phyloP scores from a whole-genome alignment of 371 early-diverging fungal genomes.

The Homolaphlyctis polyrhiza region DNA sequence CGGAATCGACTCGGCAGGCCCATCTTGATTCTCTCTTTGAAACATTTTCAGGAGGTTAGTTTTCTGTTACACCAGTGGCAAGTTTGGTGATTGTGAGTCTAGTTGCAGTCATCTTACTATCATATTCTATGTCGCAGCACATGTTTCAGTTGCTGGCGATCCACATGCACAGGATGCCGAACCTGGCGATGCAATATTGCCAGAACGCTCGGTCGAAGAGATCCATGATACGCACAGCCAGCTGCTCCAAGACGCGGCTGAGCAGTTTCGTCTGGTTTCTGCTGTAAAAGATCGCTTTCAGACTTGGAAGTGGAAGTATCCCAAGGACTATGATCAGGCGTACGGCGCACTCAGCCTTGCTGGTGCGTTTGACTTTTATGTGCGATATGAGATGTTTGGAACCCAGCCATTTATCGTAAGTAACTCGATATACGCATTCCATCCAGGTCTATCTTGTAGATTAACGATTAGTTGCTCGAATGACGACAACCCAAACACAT shows the following conservation, averaged over 20 bases:
- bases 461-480: no score
- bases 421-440: no score
- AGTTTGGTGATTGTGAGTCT: background rate
- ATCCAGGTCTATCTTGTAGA: background rate
- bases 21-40: background rate
- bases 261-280: conserved; percentile 50
- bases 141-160: no score
- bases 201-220: background rate
- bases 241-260: conserved; percentile 40
- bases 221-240: background rate
- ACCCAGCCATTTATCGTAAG: conserved; percentile 60
- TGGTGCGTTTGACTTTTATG: conserved; percentile 63
- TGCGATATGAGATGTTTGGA: conserved; percentile 56
- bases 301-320: conserved; percentile 57
- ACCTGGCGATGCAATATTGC: no score
- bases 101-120: no score
- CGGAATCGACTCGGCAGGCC: background rate
- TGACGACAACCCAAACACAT: no score
- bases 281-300: conserved; percentile 57
- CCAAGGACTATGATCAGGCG: conserved; percentile 62
- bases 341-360: conserved; percentile 66
- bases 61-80: background rate
- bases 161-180: no score
- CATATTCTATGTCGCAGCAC: no score
- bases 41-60: background rate